These are phyloP conservation scores for Aspergillus panamensis DNA, from an alignment of 495 filamentous ascomycete genomes.

Conservation along the genomic window DNA sequence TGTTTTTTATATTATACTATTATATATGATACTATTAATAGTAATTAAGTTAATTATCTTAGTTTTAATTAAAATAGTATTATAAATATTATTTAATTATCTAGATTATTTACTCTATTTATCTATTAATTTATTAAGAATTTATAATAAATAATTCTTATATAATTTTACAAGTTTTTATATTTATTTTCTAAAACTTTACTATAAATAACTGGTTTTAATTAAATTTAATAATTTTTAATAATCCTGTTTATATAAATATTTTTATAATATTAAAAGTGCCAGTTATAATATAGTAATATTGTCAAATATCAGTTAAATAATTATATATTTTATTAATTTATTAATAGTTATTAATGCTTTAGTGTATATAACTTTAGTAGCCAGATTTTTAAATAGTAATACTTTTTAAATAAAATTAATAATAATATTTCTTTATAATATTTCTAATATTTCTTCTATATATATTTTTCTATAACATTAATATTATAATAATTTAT, in stretches of 20 bases:
- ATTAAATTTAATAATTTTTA: slow-evolving; percentile 4
- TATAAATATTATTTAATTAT: slow-evolving; percentile 1
- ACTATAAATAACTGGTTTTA: slow-evolving; percentile 1
- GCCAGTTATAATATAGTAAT: not conserved
- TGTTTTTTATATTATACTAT: not conserved
- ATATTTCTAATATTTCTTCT: too few relatives aligned
- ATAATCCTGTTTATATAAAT: not conserved
- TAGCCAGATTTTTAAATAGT: too few relatives aligned
- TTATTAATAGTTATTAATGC: not conserved
- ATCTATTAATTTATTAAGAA: slow-evolving; percentile 3
- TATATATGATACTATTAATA: slow-evolving; percentile 1
- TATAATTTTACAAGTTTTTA: not conserved
- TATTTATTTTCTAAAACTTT: not conserved
- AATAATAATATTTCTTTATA: too few relatives aligned
- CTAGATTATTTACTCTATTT: not conserved
- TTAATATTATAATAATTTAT: slow-evolving; percentile 4
- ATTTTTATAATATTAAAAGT: not conserved
- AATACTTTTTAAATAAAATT: too few relatives aligned
- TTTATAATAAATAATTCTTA: not conserved
- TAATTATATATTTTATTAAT: not conserved
- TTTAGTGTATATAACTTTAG: not conserved
- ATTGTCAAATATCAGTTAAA: not conserved
- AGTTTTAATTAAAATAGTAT: not conserved
- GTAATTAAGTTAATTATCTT: not conserved
- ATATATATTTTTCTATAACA: too few relatives aligned